A percentile compares a stretch with the other conserved stretches of the same genome.
phyloP scores from a whole-genome alignment of 257 asterid genomes.

The Jacaranda copaia region DNA sequence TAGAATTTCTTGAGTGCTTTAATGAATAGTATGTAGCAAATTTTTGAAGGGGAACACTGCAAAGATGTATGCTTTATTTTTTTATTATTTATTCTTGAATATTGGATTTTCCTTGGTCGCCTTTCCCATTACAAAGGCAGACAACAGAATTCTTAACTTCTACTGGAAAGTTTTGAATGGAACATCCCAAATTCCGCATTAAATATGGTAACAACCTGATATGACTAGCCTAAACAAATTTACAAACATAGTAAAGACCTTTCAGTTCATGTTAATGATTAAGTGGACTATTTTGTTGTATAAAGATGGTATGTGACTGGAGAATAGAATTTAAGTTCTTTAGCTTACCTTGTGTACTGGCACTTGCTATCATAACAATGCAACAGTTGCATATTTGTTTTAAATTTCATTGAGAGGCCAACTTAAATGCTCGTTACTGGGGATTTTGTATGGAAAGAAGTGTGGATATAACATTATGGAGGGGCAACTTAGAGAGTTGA shows the following conservation, averaged over 20 bases:
- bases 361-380: too few relatives aligned
- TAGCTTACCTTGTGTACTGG: too few relatives aligned
- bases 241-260: not conserved
- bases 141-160: too few relatives aligned
- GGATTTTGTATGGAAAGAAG: not conserved
- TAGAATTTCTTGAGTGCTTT: slow-evolving; percentile 4
- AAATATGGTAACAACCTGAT: not conserved
- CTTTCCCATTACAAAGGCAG: not conserved
- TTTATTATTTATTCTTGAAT: not conserved
- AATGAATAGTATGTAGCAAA: not conserved
- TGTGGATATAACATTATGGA: not conserved
- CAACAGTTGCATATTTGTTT: too few relatives aligned
- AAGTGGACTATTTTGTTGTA: too few relatives aligned
- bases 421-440: not conserved
- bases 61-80: not conserved
- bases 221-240: not conserved
- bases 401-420: too few relatives aligned
- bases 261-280: too few relatives aligned
- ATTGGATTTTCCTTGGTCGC: not conserved
- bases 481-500: not conserved
- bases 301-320: too few relatives aligned
- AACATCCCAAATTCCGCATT: not conserved
- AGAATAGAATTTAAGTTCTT: too few relatives aligned
- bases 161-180: too few relatives aligned
- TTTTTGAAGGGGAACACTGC: not conserved